Evolutionary conservation across 2,329 filamentous ascomycete species (phyloP).

Genomic region (Colletotrichum sublineola): DNA sequence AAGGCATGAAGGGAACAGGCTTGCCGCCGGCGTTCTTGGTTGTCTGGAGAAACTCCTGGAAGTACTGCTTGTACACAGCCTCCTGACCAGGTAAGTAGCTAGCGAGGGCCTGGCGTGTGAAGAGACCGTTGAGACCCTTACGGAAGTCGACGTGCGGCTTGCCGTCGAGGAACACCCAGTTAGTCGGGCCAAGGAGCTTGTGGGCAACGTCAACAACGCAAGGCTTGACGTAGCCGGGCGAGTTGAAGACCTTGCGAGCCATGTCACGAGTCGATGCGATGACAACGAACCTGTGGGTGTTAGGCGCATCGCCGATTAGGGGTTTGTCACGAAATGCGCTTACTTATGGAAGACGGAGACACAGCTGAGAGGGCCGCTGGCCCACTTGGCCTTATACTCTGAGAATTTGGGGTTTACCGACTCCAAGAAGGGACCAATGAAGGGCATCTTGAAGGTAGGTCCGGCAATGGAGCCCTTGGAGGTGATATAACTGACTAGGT

Average conservation of each 20-base stretch:
- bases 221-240: conserved; percentile 90
- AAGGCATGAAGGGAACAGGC: conserved; percentile 87
- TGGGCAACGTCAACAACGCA: conserved; percentile 95
- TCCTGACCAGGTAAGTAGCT: conserved; percentile 93
- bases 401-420: conserved; percentile 93
- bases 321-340: background rate
- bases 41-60: conserved; percentile 80
- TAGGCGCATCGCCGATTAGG: conserved; percentile 23
- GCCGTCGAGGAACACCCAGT: conserved; percentile 98
- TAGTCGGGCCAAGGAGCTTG: conserved; percentile 91
- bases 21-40: conserved; percentile 79
- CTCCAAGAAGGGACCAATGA: conserved; percentile 95
- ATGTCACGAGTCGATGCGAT: conserved; percentile 96
- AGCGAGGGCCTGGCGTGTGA: conserved; percentile 90
- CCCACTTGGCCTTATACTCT: conserved; percentile 93
- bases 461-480: conserved; percentile 83
- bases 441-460: conserved; percentile 81
- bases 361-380: conserved; percentile 90
- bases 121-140: conserved; percentile 94
- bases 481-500: conserved; percentile 78
- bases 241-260: conserved; percentile 97
- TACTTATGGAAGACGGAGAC: conserved; percentile 98
- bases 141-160: conserved; percentile 96
- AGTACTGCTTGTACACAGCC: conserved; percentile 90
- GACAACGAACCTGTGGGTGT: conserved; percentile 83